These are phyloP conservation scores for Fusarium solani-melongenae DNA, from an alignment of 2,329 filamentous ascomycete genomes.

Conservation along the genomic window DNA sequence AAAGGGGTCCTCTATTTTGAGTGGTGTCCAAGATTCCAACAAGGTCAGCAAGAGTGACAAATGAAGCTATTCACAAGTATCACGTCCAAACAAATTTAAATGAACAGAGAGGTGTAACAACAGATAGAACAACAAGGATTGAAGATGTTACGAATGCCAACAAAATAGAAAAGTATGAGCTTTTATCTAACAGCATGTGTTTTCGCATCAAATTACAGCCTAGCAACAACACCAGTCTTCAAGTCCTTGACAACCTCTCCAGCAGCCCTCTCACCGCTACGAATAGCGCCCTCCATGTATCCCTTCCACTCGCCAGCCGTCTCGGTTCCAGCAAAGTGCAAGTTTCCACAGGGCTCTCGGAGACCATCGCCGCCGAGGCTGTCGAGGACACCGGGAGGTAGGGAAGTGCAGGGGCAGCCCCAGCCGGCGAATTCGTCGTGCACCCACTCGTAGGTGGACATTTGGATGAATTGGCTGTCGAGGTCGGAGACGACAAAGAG, in stretches of 20 bases:
- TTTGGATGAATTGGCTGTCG: slow-evolving; percentile 44
- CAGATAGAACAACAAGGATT: background rate
- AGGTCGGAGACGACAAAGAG: slow-evolving; percentile 37
- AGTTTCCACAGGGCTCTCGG: slow-evolving; percentile 40
- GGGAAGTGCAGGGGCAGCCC: slow-evolving; percentile 53
- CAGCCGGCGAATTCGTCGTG: slow-evolving; percentile 50
- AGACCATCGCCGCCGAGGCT: slow-evolving; percentile 47
- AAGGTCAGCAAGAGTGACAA: background rate
- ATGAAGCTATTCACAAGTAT: background rate
- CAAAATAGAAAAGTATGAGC: background rate
- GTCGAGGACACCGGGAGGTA: slow-evolving; percentile 53
- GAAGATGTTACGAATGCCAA: no score
- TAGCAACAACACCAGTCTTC: slow-evolving; percentile 11
- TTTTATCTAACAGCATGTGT: background rate
- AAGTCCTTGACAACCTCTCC: slow-evolving; percentile 32
- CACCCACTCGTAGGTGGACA: slow-evolving; percentile 51
- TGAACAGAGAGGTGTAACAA: background rate
- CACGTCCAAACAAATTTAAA: background rate
- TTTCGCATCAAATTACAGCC: slow-evolving; percentile 2
- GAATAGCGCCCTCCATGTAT: slow-evolving; percentile 42
- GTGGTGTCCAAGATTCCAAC: background rate
- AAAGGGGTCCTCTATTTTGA: background rate
- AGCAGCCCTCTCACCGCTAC: slow-evolving; percentile 34
- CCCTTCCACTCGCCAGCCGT: slow-evolving; percentile 41
- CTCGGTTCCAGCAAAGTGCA: slow-evolving; percentile 43